Evolutionary conservation across 129 eudicot species (phyloP), one percentile per base, ranked within the genome.

Genomic region (Flaveria sonorensis): DNA sequence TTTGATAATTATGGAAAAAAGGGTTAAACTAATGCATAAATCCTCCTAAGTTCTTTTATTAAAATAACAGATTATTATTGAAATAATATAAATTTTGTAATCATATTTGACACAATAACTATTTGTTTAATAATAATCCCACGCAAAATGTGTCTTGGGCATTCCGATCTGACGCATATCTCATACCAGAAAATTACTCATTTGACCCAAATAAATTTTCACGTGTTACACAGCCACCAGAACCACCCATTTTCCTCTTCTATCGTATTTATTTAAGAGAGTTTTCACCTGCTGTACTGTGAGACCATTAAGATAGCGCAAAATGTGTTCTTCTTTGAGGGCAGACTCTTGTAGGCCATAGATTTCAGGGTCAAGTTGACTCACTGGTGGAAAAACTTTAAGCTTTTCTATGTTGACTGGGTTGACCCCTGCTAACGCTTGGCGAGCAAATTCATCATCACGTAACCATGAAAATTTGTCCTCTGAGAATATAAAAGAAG

Each of bases 381-480:
- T 94, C 56, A 77, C 85, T 0, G 99, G 97, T n/a, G 99, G 99
- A 70, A 88, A 94, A 15, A 52, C 81, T 51, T 76, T 76, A 52
- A 94, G 93, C 79, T 87, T 89, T 78, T 94, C 93, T 16, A 94
- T 94, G 79, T 28, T 88, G 15, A 84, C 88, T 1, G 99, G 99
- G 85, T 94, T 94, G 40, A 94, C 90, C 57, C 99, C 99, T 2
- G 99, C 97, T 20, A 94, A 70, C 48, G 92, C 84, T 82, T 94
- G 96, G 16, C 99, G 89, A 50, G 89, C 97, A 86, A 94, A 94
- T 86, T 94, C 99, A 62, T 94, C 96, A 69, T 94, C 99, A 83
- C 99, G 72, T 75, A 94, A 63, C 97, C 99, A 94, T 30, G 97
- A 90, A 63, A 83, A 84, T 64, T 80, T 89, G 87, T 94, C 99